A percentile compares a stretch with the other conserved stretches of the same genome.
phyloP scores from a whole-genome alignment of 2,329 filamentous ascomycete genomes.

The Trichoderma koningiopsis region DNA sequence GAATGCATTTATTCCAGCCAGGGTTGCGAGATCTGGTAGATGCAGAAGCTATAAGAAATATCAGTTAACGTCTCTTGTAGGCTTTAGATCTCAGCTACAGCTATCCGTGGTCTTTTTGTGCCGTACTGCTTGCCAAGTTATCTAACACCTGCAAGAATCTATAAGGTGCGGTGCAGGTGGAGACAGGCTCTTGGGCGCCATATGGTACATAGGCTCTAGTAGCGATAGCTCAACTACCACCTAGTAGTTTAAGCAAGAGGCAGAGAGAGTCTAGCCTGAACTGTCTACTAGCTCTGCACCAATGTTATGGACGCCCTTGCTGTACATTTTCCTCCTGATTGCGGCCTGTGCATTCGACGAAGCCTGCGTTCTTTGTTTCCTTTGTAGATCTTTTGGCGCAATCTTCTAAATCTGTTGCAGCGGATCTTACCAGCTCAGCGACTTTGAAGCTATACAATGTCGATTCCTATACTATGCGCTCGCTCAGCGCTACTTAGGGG shows the following conservation, averaged over 20 bases:
- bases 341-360: background rate
- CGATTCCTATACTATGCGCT: background rate
- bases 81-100: background rate
- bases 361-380: background rate
- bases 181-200: no score
- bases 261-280: background rate
- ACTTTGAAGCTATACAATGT: background rate
- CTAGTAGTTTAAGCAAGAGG: no score
- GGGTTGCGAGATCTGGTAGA: background rate
- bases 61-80: background rate
- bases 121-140: background rate
- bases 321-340: background rate
- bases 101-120: background rate
- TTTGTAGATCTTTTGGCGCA: background rate
- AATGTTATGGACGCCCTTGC: background rate
- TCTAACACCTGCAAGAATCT: no score
- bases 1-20: background rate
- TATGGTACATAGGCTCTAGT: no score
- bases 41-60: background rate
- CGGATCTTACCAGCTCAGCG: background rate
- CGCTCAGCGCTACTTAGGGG: background rate
- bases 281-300: background rate
- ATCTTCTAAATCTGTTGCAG: background rate
- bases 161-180: no score
- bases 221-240: no score